A percentile compares a stretch with the other conserved stretches of the same genome.
phyloP scores from a whole-genome alignment of 2,329 filamentous ascomycete genomes.

The Xylariaceae sp. region DNA sequence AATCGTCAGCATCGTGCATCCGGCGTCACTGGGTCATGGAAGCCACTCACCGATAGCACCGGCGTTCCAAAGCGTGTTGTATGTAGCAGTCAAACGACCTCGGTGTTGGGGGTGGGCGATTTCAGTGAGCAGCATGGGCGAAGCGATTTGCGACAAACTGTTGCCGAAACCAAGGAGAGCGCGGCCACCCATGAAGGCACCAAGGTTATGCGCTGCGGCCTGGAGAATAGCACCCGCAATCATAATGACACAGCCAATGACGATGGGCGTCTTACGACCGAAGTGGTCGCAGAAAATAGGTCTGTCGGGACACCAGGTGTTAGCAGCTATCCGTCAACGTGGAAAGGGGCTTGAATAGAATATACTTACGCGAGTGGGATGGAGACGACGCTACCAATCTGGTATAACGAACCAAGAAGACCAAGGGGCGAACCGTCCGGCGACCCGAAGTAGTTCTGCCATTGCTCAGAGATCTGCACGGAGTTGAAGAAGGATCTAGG shows the following conservation, averaged over 20 bases:
- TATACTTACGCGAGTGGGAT: slow-evolving; percentile 48
- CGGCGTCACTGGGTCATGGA: not conserved
- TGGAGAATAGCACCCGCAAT: slow-evolving; percentile 52
- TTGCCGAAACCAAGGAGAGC: slow-evolving; percentile 55
- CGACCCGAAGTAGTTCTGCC: slow-evolving; percentile 44
- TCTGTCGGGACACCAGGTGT: slow-evolving; percentile 24
- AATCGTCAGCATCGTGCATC: slow-evolving; percentile 12
- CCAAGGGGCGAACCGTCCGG: slow-evolving; percentile 43
- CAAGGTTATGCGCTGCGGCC: slow-evolving; percentile 42
- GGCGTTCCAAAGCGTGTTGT: slow-evolving; percentile 50
- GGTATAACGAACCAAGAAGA: slow-evolving; percentile 54
- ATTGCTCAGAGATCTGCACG: slow-evolving; percentile 40
- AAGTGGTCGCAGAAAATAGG: slow-evolving; percentile 50
- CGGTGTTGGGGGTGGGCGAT: slow-evolving; percentile 52
- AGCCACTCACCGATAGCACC: slow-evolving; percentile 29
- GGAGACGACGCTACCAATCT: slow-evolving; percentile 52
- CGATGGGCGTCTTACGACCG: slow-evolving; percentile 42
- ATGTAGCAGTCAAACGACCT: slow-evolving; percentile 47
- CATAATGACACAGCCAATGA: slow-evolving; percentile 48
- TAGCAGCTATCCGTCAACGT: not conserved
- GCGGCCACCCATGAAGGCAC: slow-evolving; percentile 48
- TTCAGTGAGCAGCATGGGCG: slow-evolving; percentile 48
- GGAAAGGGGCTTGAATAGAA: not conserved
- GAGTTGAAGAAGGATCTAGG: slow-evolving; percentile 42
- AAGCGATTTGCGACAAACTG: slow-evolving; percentile 46